Base-by-base conservation (phyloP, 140 eudicot genomes). In the Anethum foeniculum region DNA sequence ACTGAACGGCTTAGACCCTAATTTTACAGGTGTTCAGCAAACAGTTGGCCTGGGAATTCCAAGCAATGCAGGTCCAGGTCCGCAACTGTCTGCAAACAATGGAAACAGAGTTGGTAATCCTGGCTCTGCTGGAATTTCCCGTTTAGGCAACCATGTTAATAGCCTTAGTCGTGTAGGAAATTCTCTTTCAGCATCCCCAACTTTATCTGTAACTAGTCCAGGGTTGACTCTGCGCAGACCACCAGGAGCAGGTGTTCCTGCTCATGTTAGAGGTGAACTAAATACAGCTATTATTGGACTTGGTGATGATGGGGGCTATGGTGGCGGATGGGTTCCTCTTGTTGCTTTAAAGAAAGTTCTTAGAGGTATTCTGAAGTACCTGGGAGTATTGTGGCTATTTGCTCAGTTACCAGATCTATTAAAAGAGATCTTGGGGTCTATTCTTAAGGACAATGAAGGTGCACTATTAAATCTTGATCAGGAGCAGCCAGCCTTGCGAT, bases 301-400 rank as follows among this genome's bases (percentile, higher is more conserved):
- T 62, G 99, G 99, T 30, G 99, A 96, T 84, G 99, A 96, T 86
- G 99, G 99, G 49, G 99, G 99, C 56, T 96, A 96, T 85, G 99
- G 98, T 82, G 99, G 99, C 78, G 99, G 99, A 60, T 96, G 99
- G 99, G 99, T 93, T 74, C 99, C 99, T 23, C 93, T 91, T 80
- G 99, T 90, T 81, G 98, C 99, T 25, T 93, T 96, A 13, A 96
- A 96, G 81, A 96, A 96, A 88, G 99, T 96, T 77, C 97, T 96
- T 80, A 86, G 99, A 82, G 99, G 98, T 23, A 96, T 93, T 47
- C 87, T 96, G 32, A 96, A 93, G 80, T 96, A 96, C 79, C 94
- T 96, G 62, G 99, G 99, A 64, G 99, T 96, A 51, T 86, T 96
- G 67, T 96, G 99, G 99, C 96, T 96, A 54, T 96, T 96, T 88